phyloP scores from a whole-genome alignment of 768 basidiomycete species.

The Mycena chlorophos region DNA sequence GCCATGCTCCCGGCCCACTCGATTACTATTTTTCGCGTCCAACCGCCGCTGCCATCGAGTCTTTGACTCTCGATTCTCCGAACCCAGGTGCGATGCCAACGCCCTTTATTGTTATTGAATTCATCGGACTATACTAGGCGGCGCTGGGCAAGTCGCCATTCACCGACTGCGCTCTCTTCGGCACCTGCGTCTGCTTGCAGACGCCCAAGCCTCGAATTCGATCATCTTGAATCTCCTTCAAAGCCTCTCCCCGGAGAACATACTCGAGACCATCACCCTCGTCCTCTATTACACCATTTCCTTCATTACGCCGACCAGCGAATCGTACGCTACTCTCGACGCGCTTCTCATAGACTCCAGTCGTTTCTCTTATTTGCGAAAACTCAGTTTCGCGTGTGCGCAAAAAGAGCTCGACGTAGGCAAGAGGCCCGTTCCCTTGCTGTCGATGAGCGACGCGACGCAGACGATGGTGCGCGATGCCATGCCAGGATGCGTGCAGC shows the following conservation, averaged over 20 bases:
- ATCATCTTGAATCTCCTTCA: neutral
- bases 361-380: neutral
- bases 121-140: neutral
- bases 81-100: neutral
- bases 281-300: neutral
- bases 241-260: neutral
- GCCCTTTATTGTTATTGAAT: neutral
- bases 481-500: neutral
- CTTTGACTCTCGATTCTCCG: slow-evolving; percentile 1
- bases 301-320: neutral
- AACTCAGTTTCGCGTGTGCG: neutral
- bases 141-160: neutral
- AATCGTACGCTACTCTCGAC: neutral
- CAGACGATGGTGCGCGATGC: neutral
- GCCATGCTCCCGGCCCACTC: neutral
- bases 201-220: neutral
- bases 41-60: neutral
- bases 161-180: neutral
- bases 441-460: neutral
- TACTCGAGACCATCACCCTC: neutral
- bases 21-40: neutral
- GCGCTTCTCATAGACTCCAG: neutral
- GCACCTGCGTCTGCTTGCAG: neutral
- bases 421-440: neutral
- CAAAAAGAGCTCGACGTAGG: neutral